Evolutionary conservation across 1,139 yeast genomes (phyloP), one percentile per base, ranked within the genome.

Genomic region (Yamadazyma trypodendri): DNA sequence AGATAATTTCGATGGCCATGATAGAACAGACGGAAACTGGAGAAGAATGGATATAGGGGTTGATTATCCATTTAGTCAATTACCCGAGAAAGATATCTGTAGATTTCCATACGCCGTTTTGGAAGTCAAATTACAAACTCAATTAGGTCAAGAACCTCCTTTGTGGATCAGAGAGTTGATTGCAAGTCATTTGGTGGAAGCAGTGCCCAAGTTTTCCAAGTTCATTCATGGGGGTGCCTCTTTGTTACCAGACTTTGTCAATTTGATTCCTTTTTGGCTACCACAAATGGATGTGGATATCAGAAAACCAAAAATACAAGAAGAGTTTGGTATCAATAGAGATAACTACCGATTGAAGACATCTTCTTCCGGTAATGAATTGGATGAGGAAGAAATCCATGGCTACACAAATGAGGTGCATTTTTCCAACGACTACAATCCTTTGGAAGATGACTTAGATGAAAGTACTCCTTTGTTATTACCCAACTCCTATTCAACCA

Each of bases 231-330:
- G 98, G 51, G 83, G 89, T 43, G 96, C 98, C 9, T 75, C 92
- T 20, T 70, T 92, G 52, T 66, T 92, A 50, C 92, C 96, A 10
- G 94, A 88, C 31, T 77, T 73, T 60, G 89, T 88, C 31, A 76
- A 81, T 39, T 75, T 88, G 48, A 82, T 92, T 53, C 98, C 98
- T 37, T 92, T 87, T 65, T 92, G 98, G 98, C 72, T 83, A 49
- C 97, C 97, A n/a, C 98, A 92, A 65, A 92, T 92, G 98, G 87
- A 80, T 49, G 84, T 84, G 36, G 98, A 92, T 58, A 92, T 92
- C 50, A 81, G 95, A 59, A 92, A 92, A 61, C 97, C 97, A 24
- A 79, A 82, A 45, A 65, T 77, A 28, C 79, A 78, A 54, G 78
- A 76, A 45, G 79, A 77, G 39, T 73, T 75, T 51, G 95, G 95